A percentile compares a stretch with the other conserved stretches of the same genome.
Evolutionary conservation across 176 grass and related monocot species (phyloP).

Genomic region (Elymus sibiricus): DNA sequence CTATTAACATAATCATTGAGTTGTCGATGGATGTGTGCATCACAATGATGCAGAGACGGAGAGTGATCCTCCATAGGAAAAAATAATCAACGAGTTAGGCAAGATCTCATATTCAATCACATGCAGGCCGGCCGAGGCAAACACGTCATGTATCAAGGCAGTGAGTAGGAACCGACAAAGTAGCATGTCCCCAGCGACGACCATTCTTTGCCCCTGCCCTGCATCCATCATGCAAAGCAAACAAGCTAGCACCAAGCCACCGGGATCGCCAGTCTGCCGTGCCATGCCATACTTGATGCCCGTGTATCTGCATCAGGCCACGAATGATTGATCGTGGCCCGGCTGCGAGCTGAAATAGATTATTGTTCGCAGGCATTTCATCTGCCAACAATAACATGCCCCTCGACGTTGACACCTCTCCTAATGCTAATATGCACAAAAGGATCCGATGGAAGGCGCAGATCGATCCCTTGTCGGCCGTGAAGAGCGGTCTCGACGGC

Average conservation of each 20-base stretch:
- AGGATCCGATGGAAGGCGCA: not conserved
- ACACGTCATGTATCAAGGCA: not conserved
- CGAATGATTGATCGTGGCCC: not conserved
- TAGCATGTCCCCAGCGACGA: not conserved
- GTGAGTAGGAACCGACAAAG: not conserved
- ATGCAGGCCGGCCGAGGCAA: not conserved
- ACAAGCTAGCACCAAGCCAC: not conserved
- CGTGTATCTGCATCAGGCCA: not conserved
- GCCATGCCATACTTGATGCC: not conserved
- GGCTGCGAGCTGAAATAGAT: not conserved
- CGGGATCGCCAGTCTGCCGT: not conserved
- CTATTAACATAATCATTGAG: not conserved
- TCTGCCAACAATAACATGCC: constrained; percentile 10
- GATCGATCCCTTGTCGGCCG: not conserved
- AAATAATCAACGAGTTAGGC: not conserved
- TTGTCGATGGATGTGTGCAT: too few relatives aligned
- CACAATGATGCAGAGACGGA: too few relatives aligned
- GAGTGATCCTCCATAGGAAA: too few relatives aligned
- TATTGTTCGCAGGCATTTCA: not conserved
- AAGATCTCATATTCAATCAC: constrained; percentile 6
- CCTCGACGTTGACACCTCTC: constrained; percentile 27
- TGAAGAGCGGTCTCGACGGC: not conserved
- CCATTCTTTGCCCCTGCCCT: not conserved
- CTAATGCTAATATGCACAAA: not conserved
- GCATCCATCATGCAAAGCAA: not conserved